These are phyloP conservation scores for Isabelozyma rhagii DNA, from an alignment of 805 yeast species.

Conservation along the genomic window DNA sequence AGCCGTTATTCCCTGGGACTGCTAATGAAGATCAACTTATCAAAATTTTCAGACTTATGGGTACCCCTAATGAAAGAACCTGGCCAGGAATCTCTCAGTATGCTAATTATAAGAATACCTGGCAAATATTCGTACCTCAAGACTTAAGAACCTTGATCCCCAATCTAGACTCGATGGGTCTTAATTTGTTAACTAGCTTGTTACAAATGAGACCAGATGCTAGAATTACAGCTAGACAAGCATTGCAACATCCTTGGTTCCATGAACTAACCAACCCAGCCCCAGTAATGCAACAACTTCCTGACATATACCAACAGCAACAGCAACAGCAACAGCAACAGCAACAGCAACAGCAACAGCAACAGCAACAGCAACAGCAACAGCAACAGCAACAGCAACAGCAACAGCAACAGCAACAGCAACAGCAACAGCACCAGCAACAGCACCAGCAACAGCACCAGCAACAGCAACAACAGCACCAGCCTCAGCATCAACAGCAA, in stretches of 20 bases:
- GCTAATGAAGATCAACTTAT: constrained; percentile 93
- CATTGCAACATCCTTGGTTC: constrained; percentile 75
- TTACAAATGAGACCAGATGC: constrained; percentile 63
- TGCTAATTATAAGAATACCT: constrained; percentile 82
- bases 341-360: constrained; percentile 9
- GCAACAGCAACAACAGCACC: constrained; percentile 13
- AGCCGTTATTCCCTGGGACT: constrained; percentile 93
- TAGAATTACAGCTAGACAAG: constrained; percentile 58
- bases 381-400: constrained; percentile 16
- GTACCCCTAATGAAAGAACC: constrained; percentile 91
- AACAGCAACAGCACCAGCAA: constrained; percentile 4
- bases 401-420: constrained; percentile 6
- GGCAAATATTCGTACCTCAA: constrained; percentile 85
- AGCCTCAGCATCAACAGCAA: constrained; percentile 5
- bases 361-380: constrained; percentile 12
- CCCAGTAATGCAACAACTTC: constrained; percentile 29
- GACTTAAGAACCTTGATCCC: constrained; percentile 72
- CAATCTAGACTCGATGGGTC: constrained; percentile 64
- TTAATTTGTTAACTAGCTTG: constrained; percentile 59
- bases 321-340: constrained; percentile 16
- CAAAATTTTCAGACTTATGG: constrained; percentile 89
- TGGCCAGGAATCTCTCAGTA: constrained; percentile 96
- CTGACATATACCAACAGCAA: constrained; percentile 31
- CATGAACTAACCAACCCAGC: constrained; percentile 57
- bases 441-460: constrained; percentile 16